Base-by-base conservation (phyloP, 2,329 filamentous ascomycete species). In the Fusarium oligoseptatum region DNA sequence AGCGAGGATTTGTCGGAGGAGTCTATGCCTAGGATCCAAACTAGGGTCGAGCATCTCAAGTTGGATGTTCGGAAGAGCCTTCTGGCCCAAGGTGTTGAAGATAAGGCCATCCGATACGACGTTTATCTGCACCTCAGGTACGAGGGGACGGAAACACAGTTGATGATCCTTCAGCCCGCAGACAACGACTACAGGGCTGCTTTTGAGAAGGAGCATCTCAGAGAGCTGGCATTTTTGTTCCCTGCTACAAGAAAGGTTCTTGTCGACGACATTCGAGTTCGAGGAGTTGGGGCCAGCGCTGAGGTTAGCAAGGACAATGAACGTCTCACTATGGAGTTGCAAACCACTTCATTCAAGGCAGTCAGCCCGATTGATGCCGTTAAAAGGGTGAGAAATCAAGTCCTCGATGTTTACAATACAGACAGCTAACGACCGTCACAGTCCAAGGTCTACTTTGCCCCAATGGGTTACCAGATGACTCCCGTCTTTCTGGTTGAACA, bases 61-160 rank as follows among this genome's bases (percentile, higher is more conserved):
- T 11, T 32, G 2, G 80, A 77, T 48, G 82, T 85, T 2, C 80
- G 79, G 0, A 70, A 78, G 4, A 84, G 85, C 4, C 80, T 87
- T 52, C 56, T 80, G 3, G 70, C 75, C 0, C 85, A 88, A 69
- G 84, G 85, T 0, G 85, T 87, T 56, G 56, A 75, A 0, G 64
- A 76, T 1, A 75, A 81, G 2, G 82, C 85, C 8, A 81, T 88
- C 55, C 81, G 84, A 22, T 79, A 85, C 41, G 79, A 81, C 36
- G 70, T 76, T 32, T 87, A 84, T 65, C 79, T 88, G 6, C 87
- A 86, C 65, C 81, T 88, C 75, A 82, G 86, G 20, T 88, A 88
- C 61, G 83, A 86, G 67, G 86, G 87, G 1, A 87, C 84, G 0
- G 67, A 71, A 17, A 73, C 64, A 2, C 62, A 58, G 17, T 52